Conservation (phyloP, 2,329 filamentous ascomycete species). For the Helotiales sp. region DNA sequence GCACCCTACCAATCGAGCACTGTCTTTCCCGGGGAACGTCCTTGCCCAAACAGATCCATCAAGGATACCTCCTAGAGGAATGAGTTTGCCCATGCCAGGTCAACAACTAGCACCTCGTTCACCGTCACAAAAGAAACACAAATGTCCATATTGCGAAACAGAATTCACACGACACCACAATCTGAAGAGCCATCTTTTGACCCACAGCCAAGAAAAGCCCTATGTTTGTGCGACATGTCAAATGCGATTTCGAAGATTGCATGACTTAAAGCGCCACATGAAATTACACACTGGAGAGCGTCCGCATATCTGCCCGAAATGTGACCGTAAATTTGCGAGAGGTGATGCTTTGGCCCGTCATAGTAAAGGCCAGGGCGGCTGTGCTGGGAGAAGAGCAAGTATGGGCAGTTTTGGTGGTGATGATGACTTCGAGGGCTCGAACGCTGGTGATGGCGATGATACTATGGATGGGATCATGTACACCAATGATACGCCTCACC, state of each 20-base stretch:
- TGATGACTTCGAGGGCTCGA: slow-evolving; percentile 65
- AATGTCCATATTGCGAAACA: slow-evolving; percentile 93
- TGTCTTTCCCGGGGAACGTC: slow-evolving; percentile 35
- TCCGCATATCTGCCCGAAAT: slow-evolving; percentile 92
- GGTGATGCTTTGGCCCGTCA: slow-evolving; percentile 93
- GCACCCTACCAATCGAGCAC: slow-evolving; percentile 28
- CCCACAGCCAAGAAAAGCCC: slow-evolving; percentile 97
- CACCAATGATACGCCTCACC: slow-evolving; percentile 42
- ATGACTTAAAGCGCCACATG: slow-evolving; percentile 93
- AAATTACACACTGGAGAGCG: slow-evolving; percentile 97
- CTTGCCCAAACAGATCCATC: slow-evolving; percentile 28
- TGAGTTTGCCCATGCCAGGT: slow-evolving; percentile 58
- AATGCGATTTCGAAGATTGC: slow-evolving; percentile 86
- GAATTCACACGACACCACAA: slow-evolving; percentile 98
- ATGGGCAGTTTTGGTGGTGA: slow-evolving; percentile 80
- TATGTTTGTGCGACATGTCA: slow-evolving; percentile 93
- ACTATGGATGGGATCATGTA: slow-evolving; percentile 59
- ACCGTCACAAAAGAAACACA: slow-evolving; percentile 84
- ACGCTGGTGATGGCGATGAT: slow-evolving; percentile 53
- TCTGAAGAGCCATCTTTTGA: slow-evolving; percentile 93
- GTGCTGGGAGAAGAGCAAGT: slow-evolving; percentile 86
- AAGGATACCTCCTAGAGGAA: slow-evolving; percentile 44
- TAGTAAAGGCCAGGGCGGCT: slow-evolving; percentile 93
- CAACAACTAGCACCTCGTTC: slow-evolving; percentile 59
- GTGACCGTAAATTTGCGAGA: slow-evolving; percentile 89